Evolutionary conservation across 345 rosid genomes (phyloP).

Genomic region (Acer negundo): DNA sequence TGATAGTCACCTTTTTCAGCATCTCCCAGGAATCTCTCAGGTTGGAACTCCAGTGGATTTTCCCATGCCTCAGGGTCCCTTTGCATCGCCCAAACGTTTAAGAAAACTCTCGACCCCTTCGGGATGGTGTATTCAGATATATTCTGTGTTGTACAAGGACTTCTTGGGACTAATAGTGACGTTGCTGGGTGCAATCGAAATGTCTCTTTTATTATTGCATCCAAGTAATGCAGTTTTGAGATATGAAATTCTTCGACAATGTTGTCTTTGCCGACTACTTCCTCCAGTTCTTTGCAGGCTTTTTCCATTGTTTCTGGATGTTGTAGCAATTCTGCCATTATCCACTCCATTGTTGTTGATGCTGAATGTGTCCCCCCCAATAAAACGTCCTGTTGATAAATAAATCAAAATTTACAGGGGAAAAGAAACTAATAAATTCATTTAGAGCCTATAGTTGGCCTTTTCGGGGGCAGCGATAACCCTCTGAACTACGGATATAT

Average conservation of each 20-base stretch:
- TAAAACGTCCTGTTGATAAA: conserved; percentile 14
- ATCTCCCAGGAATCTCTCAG: neutral
- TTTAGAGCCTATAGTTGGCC: no score
- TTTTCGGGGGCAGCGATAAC: no score
- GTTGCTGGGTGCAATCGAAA: conserved; percentile 8
- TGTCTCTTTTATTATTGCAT: conserved; percentile 19
- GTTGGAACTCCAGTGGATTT: conserved; percentile 18
- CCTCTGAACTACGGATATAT: no score
- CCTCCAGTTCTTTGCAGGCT: conserved; percentile 7
- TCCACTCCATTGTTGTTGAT: conserved; percentile 20
- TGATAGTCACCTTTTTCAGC: no score
- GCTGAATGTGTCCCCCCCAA: conserved; percentile 15
- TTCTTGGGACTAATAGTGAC: conserved; percentile 16
- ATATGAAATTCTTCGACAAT: conserved; percentile 23
- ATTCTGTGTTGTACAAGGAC: neutral
- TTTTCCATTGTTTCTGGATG: conserved; percentile 13
- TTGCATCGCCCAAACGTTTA: conserved; percentile 13
- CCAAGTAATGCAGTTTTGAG: neutral
- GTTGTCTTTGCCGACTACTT: conserved; percentile 20
- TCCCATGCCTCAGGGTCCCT: conserved; percentile 21
- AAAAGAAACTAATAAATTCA: no score
- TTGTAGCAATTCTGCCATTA: conserved; percentile 24
- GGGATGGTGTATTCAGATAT: no score
- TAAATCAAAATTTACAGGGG: no score
- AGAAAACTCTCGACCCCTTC: conserved; percentile 6